phyloP scores from a whole-genome alignment of 129 eudicot species.

The Saposhnikovia divaricata region DNA sequence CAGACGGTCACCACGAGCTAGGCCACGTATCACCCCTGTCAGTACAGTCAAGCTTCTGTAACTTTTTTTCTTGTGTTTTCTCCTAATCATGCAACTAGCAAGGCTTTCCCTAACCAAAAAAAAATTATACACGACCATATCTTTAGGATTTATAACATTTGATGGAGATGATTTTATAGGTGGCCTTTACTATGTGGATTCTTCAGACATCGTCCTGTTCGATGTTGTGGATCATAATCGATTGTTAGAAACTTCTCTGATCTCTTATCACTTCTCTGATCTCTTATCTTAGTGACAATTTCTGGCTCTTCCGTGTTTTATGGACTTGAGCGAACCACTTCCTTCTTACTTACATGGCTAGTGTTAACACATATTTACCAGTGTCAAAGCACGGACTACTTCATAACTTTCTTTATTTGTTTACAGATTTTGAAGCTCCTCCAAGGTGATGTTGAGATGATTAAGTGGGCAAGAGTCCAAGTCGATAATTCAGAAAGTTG shows the following conservation, averaged over 20 bases:
- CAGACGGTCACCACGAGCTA: slow-evolving; percentile 86
- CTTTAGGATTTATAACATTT: neutral
- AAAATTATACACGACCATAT: neutral
- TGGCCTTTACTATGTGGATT: neutral
- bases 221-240: neutral
- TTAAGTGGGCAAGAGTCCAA: slow-evolving; percentile 78
- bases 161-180: neutral
- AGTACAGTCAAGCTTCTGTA: slow-evolving; percentile 18
- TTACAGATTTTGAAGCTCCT: slow-evolving; percentile 71
- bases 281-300: neutral
- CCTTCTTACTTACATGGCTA: neutral
- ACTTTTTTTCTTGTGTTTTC: too few species aligned
- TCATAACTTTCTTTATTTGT: neutral
- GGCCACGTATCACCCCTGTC: slow-evolving; percentile 82
- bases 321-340: neutral
- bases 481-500: slow-evolving; percentile 44
- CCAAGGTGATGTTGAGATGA: slow-evolving; percentile 59
- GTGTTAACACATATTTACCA: neutral
- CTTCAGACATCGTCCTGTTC: neutral
- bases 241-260: neutral
- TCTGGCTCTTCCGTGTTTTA: neutral
- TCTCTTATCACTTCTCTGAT: neutral
- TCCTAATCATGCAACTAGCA: neutral
- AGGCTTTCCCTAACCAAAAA: neutral
- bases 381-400: neutral